Evolutionary conservation across 1,284 basidiomycete genomes (phyloP).

Genomic region (Omphalotus olearius): DNA sequence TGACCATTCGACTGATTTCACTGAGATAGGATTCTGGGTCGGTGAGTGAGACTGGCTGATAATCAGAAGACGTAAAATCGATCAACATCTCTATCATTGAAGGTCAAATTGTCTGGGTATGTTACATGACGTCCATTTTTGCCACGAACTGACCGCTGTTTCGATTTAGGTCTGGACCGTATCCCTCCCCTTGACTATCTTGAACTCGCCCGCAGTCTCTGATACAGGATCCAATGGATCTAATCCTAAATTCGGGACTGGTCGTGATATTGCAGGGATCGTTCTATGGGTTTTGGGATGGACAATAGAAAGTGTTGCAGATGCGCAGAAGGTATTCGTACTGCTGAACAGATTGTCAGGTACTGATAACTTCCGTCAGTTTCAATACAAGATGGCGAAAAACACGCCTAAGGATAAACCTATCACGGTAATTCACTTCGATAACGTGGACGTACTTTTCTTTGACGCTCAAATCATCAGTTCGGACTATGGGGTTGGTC

Average conservation of each 20-base stretch:
- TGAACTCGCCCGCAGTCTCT: slow-evolving; percentile 66
- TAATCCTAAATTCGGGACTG: slow-evolving; percentile 55
- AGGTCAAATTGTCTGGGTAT: slow-evolving; percentile 56
- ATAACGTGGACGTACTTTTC: too few relatives aligned
- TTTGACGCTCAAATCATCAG: too few relatives aligned
- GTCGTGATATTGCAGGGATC: slow-evolving; percentile 65
- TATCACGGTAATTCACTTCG: slow-evolving; percentile 22
- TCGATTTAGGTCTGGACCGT: slow-evolving; percentile 56
- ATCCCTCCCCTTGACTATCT: slow-evolving; percentile 59
- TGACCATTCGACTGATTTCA: background rate
- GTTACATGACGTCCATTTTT: too few relatives aligned
- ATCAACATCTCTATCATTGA: too few relatives aligned
- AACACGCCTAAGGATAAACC: slow-evolving; percentile 52
- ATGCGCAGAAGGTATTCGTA: slow-evolving; percentile 56
- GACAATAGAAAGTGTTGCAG: slow-evolving; percentile 55
- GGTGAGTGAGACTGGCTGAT: slow-evolving; percentile 26
- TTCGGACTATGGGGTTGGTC: slow-evolving; percentile 57
- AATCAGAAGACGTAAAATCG: background rate
- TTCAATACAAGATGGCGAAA: slow-evolving; percentile 47
- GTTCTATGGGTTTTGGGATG: slow-evolving; percentile 65
- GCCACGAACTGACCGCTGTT: background rate
- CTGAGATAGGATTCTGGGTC: slow-evolving; percentile 44
- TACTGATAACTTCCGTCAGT: slow-evolving; percentile 30
- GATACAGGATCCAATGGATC: slow-evolving; percentile 37
- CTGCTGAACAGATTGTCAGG: background rate